These are phyloP conservation scores for Rhinocladiella similis DNA, from an alignment of 2,329 filamentous ascomycete genomes.

Conservation along the genomic window DNA sequence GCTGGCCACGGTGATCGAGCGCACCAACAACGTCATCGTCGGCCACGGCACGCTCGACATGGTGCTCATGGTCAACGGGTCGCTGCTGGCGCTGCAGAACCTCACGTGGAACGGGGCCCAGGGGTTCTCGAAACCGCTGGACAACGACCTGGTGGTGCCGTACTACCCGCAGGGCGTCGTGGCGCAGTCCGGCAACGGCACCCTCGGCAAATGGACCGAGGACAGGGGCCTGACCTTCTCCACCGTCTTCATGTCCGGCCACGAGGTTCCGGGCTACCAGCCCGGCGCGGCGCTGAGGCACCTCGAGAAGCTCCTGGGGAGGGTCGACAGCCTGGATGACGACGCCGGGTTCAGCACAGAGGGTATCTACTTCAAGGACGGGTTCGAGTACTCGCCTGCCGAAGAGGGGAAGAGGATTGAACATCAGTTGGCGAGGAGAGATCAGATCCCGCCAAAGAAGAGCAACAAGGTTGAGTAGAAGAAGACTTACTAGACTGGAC, in stretches of 20 bases:
- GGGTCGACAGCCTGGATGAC: conserved; percentile 6
- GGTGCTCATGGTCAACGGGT: conserved; percentile 52
- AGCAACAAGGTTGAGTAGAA: no score
- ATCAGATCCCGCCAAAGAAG: background rate
- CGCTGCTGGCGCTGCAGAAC: conserved; percentile 53
- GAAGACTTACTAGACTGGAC: no score
- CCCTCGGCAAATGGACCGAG: conserved; percentile 41
- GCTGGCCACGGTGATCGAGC: conserved; percentile 50
- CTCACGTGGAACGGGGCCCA: conserved; percentile 53
- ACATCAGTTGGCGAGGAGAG: background rate
- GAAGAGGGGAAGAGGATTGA: background rate
- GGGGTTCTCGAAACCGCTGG: conserved; percentile 45
- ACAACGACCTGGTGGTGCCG: conserved; percentile 42
- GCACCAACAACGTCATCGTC: conserved; percentile 53
- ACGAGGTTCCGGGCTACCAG: conserved; percentile 33
- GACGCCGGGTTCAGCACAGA: conserved; percentile 7
- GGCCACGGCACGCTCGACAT: conserved; percentile 51
- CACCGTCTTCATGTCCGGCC: conserved; percentile 25
- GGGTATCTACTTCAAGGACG: background rate
- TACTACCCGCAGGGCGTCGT: conserved; percentile 45
- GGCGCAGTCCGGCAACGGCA: conserved; percentile 38
- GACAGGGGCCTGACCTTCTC: conserved; percentile 48
- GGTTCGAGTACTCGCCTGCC: background rate
- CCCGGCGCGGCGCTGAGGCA: conserved; percentile 68
- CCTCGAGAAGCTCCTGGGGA: conserved; percentile 58